phyloP scores from a whole-genome alignment of 2,329 filamentous ascomycete genomes.

The Ophiostoma piceae region DNA sequence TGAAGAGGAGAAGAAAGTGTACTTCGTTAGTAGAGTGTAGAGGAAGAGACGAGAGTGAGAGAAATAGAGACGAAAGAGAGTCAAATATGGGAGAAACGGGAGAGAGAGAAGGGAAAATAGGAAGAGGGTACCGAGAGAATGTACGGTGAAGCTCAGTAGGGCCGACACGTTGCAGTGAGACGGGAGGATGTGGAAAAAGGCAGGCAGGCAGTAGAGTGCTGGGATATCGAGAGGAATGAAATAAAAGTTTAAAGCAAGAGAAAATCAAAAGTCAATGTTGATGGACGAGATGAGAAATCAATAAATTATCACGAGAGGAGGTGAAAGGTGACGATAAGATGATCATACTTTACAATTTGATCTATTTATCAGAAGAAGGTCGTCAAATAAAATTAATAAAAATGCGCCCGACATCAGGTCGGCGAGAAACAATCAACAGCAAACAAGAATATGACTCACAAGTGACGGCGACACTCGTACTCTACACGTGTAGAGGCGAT shows the following conservation, averaged over 20 bases:
- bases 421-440: not conserved
- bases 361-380: too few species aligned
- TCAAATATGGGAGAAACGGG: not conserved
- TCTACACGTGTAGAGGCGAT: not conserved
- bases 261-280: not conserved
- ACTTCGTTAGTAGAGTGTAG: not conserved
- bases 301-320: too few species aligned
- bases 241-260: not conserved
- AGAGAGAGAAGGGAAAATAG: not conserved
- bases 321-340: too few species aligned
- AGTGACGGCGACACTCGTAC: not conserved
- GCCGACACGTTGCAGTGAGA: constrained; percentile 7
- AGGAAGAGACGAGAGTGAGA: not conserved
- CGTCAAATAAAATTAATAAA: not conserved
- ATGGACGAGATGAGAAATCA: too few species aligned
- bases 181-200: constrained; percentile 2
- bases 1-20: not conserved
- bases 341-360: too few species aligned
- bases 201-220: not conserved
- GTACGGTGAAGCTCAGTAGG: constrained; percentile 5
- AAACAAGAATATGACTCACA: not conserved
- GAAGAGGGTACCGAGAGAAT: not conserved
- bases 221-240: not conserved
- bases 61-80: not conserved
- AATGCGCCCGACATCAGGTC: too few species aligned